phyloP scores from a whole-genome alignment of 176 grass and related monocot genomes.

The Eragrostis curvula region DNA sequence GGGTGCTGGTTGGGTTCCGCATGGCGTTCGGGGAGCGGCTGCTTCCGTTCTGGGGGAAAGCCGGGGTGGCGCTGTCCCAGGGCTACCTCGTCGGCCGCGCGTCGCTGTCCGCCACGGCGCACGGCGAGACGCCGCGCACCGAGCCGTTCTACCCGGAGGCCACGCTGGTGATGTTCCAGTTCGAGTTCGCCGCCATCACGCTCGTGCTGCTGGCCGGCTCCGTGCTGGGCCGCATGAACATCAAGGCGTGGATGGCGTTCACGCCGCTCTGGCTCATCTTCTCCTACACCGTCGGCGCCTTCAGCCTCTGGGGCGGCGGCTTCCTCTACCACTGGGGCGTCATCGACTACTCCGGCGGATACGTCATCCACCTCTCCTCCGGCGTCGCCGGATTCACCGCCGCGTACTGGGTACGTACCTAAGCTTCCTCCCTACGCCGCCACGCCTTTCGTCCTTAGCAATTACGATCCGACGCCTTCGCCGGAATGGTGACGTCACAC shows the following conservation, averaged over 20 bases:
- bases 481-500: slow-evolving; percentile 18
- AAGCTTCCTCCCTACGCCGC: background rate
- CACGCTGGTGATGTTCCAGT: slow-evolving; percentile 72
- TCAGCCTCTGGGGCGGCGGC: slow-evolving; percentile 86
- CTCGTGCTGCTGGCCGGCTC: slow-evolving; percentile 78
- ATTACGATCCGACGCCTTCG: background rate
- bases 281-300: slow-evolving; percentile 93
- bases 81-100: slow-evolving; percentile 56
- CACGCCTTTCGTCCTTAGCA: background rate
- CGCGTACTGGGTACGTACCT: slow-evolving; percentile 63
- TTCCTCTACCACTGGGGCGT: slow-evolving; percentile 97
- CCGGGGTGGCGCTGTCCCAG: slow-evolving; percentile 61
- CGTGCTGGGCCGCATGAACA: slow-evolving; percentile 83
- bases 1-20: slow-evolving; percentile 70
- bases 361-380: slow-evolving; percentile 92
- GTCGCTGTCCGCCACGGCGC: slow-evolving; percentile 45
- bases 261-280: slow-evolving; percentile 79
- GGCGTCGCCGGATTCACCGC: slow-evolving; percentile 86
- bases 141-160: slow-evolving; percentile 61
- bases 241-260: slow-evolving; percentile 94
- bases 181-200: slow-evolving; percentile 84
- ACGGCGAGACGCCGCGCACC: slow-evolving; percentile 9
- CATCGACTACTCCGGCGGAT: slow-evolving; percentile 93
- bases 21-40: slow-evolving; percentile 79
- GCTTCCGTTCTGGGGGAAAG: slow-evolving; percentile 84